Evolutionary conservation across 169 alveolate species (phyloP).

Genomic region (Cryptosporidium baileyi): DNA sequence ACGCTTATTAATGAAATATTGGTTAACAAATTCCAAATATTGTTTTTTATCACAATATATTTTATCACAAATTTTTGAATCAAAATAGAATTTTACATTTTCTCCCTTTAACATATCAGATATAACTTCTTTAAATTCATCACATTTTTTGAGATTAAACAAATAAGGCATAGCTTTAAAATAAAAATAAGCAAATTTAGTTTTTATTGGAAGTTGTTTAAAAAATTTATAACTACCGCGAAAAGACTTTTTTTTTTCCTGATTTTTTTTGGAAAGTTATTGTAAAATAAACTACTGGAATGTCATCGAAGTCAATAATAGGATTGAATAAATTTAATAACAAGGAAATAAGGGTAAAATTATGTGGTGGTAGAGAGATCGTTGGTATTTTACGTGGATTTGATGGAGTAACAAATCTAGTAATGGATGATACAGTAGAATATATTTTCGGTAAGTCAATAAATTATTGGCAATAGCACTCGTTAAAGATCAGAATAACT

Average conservation of each 20-base stretch:
- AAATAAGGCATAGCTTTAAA: not conserved
- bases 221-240: too few species aligned
- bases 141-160: not conserved
- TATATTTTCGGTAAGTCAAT: constrained; percentile 73
- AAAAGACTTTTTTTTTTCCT: not conserved
- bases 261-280: not conserved
- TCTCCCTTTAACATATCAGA: constrained; percentile 15
- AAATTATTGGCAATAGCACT: not conserved
- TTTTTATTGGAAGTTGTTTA: too few species aligned
- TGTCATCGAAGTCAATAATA: constrained; percentile 58
- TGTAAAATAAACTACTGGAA: not conserved
- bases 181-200: too few species aligned
- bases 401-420: constrained; percentile 87
- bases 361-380: constrained; percentile 86
- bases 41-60: constrained; percentile 1
- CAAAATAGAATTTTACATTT: constrained; percentile 21
- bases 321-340: constrained; percentile 47
- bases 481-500: not conserved
- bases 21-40: constrained; percentile 25
- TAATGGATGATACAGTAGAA: constrained; percentile 94
- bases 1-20: constrained; percentile 38
- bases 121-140: constrained; percentile 10
- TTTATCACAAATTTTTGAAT: not conserved
- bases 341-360: constrained; percentile 44
- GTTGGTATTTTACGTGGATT: constrained; percentile 87